Conservation (phyloP, 192 early-diverging fungal genomes). For the Spizellomyces punctatus region DNA sequence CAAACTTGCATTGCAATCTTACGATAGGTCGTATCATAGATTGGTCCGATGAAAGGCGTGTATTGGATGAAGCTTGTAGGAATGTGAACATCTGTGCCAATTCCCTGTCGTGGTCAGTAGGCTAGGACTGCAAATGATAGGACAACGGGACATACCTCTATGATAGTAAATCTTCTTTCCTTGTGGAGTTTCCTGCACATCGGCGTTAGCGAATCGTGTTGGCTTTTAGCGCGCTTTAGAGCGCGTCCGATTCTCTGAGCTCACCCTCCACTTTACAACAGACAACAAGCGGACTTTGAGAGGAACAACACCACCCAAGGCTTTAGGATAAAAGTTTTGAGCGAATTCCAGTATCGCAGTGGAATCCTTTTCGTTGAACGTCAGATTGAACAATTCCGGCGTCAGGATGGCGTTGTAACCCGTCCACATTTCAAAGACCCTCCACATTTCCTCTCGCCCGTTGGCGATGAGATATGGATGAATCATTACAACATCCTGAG, state of each 20-base stretch:
- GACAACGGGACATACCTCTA: neutral
- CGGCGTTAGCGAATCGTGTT: no score
- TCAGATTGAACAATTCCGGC: constrained; percentile 1
- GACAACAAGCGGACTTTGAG: neutral
- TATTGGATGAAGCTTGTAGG: constrained; percentile 8
- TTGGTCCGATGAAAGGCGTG: neutral
- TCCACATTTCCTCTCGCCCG: constrained; percentile 1
- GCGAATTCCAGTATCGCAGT: constrained; percentile 16
- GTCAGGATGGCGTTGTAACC: neutral
- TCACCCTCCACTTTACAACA: constrained; percentile 6
- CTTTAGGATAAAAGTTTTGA: constrained; percentile 11
- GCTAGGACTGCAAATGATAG: neutral
- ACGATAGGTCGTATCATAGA: constrained; percentile 10
- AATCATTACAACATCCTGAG: constrained; percentile 11
- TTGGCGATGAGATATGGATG: constrained; percentile 11
- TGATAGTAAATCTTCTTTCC: constrained; percentile 6
- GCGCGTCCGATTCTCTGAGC: no score
- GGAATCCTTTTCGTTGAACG: constrained; percentile 1
- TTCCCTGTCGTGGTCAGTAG: neutral
- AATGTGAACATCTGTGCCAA: constrained; percentile 1
- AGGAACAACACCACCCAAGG: constrained; percentile 1
- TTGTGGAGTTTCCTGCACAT: neutral
- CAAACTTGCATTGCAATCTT: neutral
- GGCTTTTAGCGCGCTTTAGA: no score
- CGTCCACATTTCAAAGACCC: constrained; percentile 9